Evolutionary conservation across 257 asterid genomes (phyloP), one percentile per base, ranked within the genome.

Genomic region (Fraxinus quadrangulata): DNA sequence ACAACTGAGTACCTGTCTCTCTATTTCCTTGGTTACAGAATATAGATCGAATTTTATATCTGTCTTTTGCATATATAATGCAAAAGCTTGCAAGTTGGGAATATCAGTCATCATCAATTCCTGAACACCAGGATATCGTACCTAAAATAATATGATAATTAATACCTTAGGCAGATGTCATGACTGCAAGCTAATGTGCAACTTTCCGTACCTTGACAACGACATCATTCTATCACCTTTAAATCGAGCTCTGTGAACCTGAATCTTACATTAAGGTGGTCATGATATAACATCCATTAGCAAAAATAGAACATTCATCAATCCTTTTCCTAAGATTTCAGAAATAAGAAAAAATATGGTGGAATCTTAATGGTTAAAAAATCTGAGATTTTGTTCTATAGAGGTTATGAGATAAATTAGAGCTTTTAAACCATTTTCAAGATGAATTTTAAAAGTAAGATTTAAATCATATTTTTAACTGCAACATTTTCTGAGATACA

Each of bases 101-200:
- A 96, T 92, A 86, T 96, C 99, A 70, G 97, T 93, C 98, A 96
- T 96, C 99, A 96, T 96, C 86, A 96, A 83, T 49, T 92, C 91
- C 74, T 93, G 96, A 74, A 93, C 93, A 36, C 95, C 96, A 26
- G 99, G 99, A 85, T 96, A 98, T 84, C 93, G 99, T 77, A 96
- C 90, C 98, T 93, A 77, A 72, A 89, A 71, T 37, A 73, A 73
- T 45, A 80, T 17, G 59, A 76, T 17, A 67, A 69, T 65, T 79
- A 66, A 79, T 70, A 77, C 81, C 73, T 49, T 75, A 75, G 59
- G 68, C n/a, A 66, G 17, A 54, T 40, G 34, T 51, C 21, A 77
- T 34, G 39, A 75, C 71, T 80, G 70, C 3, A 78, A 47, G 70
- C 74, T 31, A 42, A 74, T 61, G 30, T 72, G 33, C 26, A 75